These are phyloP conservation scores for Eimeria necatrix DNA, from an alignment of 169 alveolate genomes.

Conservation along the genomic window DNA sequence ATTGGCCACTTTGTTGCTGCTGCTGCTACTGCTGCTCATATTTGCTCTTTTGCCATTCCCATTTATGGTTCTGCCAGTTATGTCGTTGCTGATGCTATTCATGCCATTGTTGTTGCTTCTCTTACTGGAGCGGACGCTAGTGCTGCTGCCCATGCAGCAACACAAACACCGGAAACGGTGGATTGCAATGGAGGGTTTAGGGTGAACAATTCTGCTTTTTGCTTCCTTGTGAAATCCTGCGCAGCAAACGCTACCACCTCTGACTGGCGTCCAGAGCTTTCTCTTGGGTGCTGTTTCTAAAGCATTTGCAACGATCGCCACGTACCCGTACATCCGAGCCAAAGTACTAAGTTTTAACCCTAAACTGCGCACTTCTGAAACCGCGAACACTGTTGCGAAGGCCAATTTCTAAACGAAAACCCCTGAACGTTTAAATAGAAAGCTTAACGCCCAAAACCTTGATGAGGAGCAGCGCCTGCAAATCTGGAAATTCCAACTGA, in stretches of 20 bases:
- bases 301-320: slow-evolving; percentile 72
- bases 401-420: too few species aligned
- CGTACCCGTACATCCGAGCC: slow-evolving; percentile 76
- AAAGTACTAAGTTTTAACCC: slow-evolving; percentile 4
- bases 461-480: too few species aligned
- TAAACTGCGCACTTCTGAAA: background rate
- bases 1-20: too few species aligned
- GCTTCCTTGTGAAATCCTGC: background rate
- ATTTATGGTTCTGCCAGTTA: too few species aligned
- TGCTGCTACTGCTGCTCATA: too few species aligned
- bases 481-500: too few species aligned
- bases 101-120: too few species aligned
- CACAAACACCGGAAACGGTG: background rate
- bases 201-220: background rate
- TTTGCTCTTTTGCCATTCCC: too few species aligned
- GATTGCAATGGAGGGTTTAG: background rate
- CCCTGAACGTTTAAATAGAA: too few species aligned
- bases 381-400: background rate
- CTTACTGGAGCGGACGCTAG: background rate
- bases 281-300: slow-evolving; percentile 67
- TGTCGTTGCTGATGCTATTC: too few species aligned
- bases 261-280: slow-evolving; percentile 57
- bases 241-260: slow-evolving; percentile 3
- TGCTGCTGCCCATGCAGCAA: background rate
- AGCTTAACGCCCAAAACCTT: too few species aligned